Percentiles rank a stretch among this genome's conserved stretches.
phyloP scores from a whole-genome alignment of 2,329 filamentous ascomycete genomes.

The Colletotrichum sp. region DNA sequence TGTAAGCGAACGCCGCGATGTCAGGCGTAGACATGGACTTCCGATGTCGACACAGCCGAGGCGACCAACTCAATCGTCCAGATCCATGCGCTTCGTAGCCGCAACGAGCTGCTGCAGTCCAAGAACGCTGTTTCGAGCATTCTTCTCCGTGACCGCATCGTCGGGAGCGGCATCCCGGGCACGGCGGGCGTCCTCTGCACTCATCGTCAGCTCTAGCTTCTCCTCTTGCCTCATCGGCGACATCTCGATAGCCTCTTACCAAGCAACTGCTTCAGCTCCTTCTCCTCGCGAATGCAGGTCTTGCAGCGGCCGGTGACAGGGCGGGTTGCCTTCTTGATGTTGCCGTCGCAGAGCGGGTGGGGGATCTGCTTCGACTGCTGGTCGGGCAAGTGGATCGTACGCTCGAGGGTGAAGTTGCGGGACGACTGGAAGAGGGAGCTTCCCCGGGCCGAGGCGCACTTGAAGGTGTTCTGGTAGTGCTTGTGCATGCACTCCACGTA shows the following conservation, averaged over 20 bases:
- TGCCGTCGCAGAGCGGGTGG: slow-evolving; percentile 22
- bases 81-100: neutral
- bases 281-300: slow-evolving; percentile 17
- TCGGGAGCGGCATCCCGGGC: neutral
- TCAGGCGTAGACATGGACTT: rapidly evolving
- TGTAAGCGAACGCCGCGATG: neutral
- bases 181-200: neutral
- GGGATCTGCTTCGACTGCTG: slow-evolving; percentile 22
- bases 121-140: slow-evolving; percentile 10
- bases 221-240: neutral
- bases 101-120: slow-evolving; percentile 16
- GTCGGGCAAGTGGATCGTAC: slow-evolving; percentile 12
- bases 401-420: slow-evolving; percentile 20
- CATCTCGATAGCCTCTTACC: neutral
- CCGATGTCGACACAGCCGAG: neutral
- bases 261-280: neutral
- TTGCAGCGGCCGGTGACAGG: slow-evolving; percentile 28
- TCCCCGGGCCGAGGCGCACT: slow-evolving; percentile 31
- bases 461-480: slow-evolving; percentile 38
- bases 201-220: neutral
- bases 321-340: slow-evolving; percentile 21
- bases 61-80: neutral
- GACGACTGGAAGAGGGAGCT: neutral
- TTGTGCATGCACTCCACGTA: slow-evolving; percentile 32
- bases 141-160: neutral